Conservation (phyloP, 2,329 filamentous ascomycete species). For the Fusarium verrucosum region DNA sequence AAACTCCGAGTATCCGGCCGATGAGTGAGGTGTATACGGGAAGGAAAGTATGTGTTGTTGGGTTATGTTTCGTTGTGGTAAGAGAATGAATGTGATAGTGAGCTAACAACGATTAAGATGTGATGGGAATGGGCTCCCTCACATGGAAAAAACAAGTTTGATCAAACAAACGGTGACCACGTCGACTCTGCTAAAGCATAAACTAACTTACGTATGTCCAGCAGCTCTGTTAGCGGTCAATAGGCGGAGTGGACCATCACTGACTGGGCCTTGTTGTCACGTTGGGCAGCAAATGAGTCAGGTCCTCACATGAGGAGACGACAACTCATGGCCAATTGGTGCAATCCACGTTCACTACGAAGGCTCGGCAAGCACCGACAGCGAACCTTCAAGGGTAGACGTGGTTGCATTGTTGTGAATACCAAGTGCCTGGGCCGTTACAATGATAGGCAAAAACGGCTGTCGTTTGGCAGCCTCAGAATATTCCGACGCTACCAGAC, state of each 20-base stretch:
- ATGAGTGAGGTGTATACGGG: slow-evolving; percentile 16
- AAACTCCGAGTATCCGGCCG: slow-evolving; percentile 41
- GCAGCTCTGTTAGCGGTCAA: slow-evolving; percentile 11
- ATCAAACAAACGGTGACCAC: slow-evolving; percentile 22
- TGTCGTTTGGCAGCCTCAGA: slow-evolving; percentile 24
- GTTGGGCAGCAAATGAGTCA: slow-evolving; percentile 44
- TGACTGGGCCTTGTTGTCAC: slow-evolving; percentile 22
- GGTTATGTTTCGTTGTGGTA: slow-evolving; percentile 15
- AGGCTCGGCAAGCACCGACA: slow-evolving; percentile 4
- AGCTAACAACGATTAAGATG: slow-evolving; percentile 37
- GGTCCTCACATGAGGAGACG: slow-evolving; percentile 12
- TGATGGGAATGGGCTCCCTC: slow-evolving; percentile 37
- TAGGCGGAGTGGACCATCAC: slow-evolving; percentile 17
- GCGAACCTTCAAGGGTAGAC: slow-evolving; percentile 3
- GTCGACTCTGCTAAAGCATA: slow-evolving; percentile 26
- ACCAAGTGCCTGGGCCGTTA: slow-evolving; percentile 21
- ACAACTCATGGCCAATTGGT: slow-evolving; percentile 37
- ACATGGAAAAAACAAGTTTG: slow-evolving; percentile 20
- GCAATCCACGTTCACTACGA: slow-evolving; percentile 40
- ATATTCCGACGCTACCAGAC: slow-evolving; percentile 23
- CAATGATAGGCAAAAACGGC: slow-evolving; percentile 1
- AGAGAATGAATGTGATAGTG: slow-evolving; percentile 28
- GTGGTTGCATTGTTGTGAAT: slow-evolving; percentile 3
- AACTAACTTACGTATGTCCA: slow-evolving; percentile 23
- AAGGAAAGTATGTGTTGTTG: slow-evolving; percentile 9